Percentiles rank a stretch among this genome's conserved stretches.
These are phyloP conservation scores for Cairneyella variabilis DNA, from an alignment of 495 filamentous ascomycete genomes.

Conservation along the genomic window DNA sequence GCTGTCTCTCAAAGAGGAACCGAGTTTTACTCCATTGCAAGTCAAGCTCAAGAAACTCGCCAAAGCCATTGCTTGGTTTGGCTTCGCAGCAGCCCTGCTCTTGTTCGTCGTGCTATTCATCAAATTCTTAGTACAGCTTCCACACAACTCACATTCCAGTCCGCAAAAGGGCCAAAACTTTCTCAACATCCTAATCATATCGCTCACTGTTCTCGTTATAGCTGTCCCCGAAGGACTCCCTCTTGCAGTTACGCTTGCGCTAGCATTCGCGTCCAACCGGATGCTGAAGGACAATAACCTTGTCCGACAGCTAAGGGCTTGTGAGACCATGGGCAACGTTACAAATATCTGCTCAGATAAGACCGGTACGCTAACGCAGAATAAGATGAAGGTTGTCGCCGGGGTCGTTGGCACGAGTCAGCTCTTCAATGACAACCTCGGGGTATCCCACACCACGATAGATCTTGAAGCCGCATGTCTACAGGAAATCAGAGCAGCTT, in stretches of 20 bases:
- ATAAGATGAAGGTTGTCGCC: slow-evolving; percentile 83
- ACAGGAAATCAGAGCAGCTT: no score
- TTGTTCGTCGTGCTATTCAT: slow-evolving; percentile 87
- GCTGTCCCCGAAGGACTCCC: slow-evolving; percentile 93
- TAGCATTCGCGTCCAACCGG: slow-evolving; percentile 89
- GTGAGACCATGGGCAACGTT: slow-evolving; percentile 95
- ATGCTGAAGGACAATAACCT: slow-evolving; percentile 95
- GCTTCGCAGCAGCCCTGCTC: slow-evolving; percentile 71
- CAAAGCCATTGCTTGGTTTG: slow-evolving; percentile 86
- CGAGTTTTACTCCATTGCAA: slow-evolving; percentile 85
- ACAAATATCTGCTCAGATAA: slow-evolving; percentile 95
- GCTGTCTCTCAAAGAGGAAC: slow-evolving; percentile 82
- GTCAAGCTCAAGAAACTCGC: slow-evolving; percentile 84
- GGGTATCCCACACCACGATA: no score
- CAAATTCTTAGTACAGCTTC: slow-evolving; percentile 70
- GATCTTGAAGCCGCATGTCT: no score
- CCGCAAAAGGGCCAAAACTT: slow-evolving; percentile 80
- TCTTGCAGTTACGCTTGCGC: slow-evolving; percentile 85
- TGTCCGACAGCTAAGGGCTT: slow-evolving; percentile 79
- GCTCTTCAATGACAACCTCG: no score
- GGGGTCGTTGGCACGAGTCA: slow-evolving; percentile 69
- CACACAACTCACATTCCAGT: slow-evolving; percentile 45
- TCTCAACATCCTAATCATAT: slow-evolving; percentile 85
- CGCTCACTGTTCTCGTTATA: slow-evolving; percentile 88
- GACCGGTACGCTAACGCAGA: slow-evolving; percentile 85